Percentiles rank a stretch among this genome's conserved stretches.
phyloP scores from a whole-genome alignment of 306 rosid genomes.

The Alnus rubra region DNA sequence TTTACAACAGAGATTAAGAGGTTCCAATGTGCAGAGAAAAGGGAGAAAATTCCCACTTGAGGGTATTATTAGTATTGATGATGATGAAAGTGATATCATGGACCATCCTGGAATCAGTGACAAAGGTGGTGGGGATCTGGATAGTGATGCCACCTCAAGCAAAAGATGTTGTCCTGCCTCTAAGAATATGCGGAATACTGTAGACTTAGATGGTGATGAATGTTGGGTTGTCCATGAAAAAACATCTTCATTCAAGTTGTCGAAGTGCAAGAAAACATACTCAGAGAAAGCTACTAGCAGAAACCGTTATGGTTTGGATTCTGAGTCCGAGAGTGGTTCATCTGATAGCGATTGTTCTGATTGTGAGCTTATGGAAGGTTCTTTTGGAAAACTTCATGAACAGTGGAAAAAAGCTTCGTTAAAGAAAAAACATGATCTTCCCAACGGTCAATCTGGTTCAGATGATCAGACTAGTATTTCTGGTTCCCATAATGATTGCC shows the following conservation, averaged over 20 bases:
- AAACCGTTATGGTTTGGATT: slow-evolving; percentile 52
- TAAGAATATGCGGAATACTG: slow-evolving; percentile 24
- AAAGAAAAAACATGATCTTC: slow-evolving; percentile 52
- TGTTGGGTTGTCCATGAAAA: slow-evolving; percentile 39
- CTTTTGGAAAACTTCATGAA: slow-evolving; percentile 44
- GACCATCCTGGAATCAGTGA: slow-evolving; percentile 29
- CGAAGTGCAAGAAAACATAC: slow-evolving; percentile 39
- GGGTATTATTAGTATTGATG: slow-evolving; percentile 64
- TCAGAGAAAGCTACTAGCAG: slow-evolving; percentile 37
- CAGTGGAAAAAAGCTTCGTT: slow-evolving; percentile 71
- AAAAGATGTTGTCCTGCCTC: slow-evolving; percentile 41
- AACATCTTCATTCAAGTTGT: slow-evolving; percentile 35
- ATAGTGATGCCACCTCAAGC: slow-evolving; percentile 80
- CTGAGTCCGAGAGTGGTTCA: slow-evolving; percentile 40
- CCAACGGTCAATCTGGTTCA: slow-evolving; percentile 34
- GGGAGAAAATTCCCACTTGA: slow-evolving; percentile 32
- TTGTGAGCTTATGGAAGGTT: slow-evolving; percentile 67
- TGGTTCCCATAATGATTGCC: slow-evolving; percentile 44
- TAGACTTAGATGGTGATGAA: slow-evolving; percentile 42
- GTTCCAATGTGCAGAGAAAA: slow-evolving; percentile 40
- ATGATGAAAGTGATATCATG: slow-evolving; percentile 54
- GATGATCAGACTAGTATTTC: slow-evolving; percentile 59
- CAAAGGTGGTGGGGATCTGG: slow-evolving; percentile 63
- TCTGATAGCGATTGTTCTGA: slow-evolving; percentile 79
- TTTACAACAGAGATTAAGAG: slow-evolving; percentile 25